Base-by-base conservation (phyloP, 2,329 filamentous ascomycete species). In the Scedosporium minutisporum region DNA sequence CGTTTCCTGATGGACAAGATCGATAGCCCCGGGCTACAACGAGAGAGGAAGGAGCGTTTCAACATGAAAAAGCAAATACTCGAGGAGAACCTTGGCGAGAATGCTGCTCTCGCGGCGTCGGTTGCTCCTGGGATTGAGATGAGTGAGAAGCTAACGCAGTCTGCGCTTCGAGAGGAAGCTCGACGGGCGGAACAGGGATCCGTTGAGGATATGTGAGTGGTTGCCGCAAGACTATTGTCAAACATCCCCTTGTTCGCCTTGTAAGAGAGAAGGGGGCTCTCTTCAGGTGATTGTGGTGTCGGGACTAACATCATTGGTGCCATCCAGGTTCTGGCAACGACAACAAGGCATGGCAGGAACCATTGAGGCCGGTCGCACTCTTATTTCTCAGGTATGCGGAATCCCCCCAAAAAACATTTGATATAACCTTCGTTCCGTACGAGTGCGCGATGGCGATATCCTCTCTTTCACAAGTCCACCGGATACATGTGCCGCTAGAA, bases 21-120 rank as follows among this genome's bases (percentile, higher is more conserved):
- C 61, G 93, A 97, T 69, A 93, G 88, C 57, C 90, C 91, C 0
- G 93, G 92, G 1, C 79, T 93, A 63, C 90, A 96, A 69, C 92
- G 91, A 73, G 93, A 96, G 75, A 84, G 89, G 14, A 86, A 86
- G 3, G 90, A 96, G 72, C 83, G 91, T 23, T 97, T 88, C 74
- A 74, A 88, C 58, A 86, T 95, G 71, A 86, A 93, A 66, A 93
- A 91, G 77, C 85, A 84, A 67, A 86, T 92, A 62, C 81, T 97
- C 1, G 84, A 91, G 64, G 88, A 93, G 69, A 89, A 83, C 25
- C 74, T 92, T 12, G 86, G 83, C 0, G 75, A 84, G 63, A 79
- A 84, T 38, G 78, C 80, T 1, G 79, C 79, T 3, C 79, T 82
- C 61, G 77, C 75, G 62, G 77, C 75, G 62, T 76, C 78, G 18